Evolutionary conservation across 768 basidiomycete species (phyloP), one percentile per base, ranked within the genome.

Genomic region (Sporobolomyces phaffii): DNA sequence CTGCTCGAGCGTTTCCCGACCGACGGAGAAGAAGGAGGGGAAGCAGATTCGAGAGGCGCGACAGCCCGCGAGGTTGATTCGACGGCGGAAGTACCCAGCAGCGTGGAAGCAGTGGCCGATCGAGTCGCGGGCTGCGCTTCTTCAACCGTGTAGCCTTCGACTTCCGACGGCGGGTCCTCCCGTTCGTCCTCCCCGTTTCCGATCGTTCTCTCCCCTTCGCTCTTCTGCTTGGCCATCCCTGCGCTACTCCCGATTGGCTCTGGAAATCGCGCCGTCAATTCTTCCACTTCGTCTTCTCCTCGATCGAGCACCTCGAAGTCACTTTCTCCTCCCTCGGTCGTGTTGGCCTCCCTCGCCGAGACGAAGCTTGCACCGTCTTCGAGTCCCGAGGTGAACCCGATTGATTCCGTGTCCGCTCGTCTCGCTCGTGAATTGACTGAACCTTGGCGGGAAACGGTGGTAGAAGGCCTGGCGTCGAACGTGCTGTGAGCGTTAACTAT

Each of bases 71-170:
- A 2, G 40, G 26, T 28, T 14, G 6, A 4, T 17, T 10, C 22
- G 38, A 13, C 26, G 24, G 5, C 5, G 40, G 38, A 7, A 57
- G 56, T 26, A 15, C 14, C 24, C 11, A 10, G 10, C 2, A 11
- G 34, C 29, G n/a, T 24, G 2, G 33, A 8, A 31, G 47, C 3
- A 11, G 54, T 56, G 28, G 47, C 24, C 5, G 64, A 47, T 3
- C 15, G 43, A n/a, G 1, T 29, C n/a, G 45, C 36, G 8, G 54
- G 38, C 13, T 18, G 6, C 26, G 8, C 26, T 9, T 63, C 61
- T 24, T 59, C 66, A 36, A 68, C 50, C 13, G 40, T 22, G 61
- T 68, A 68, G 1, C 61, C 61, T 41, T 68, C 31, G 20, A n/a
- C 54, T 1, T 29, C 34, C n/a, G 13, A 13, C 22, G 20, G 20